These are phyloP conservation scores for Cladosporium sp. DNA, from an alignment of 2,329 filamentous ascomycete species.

Conservation along the genomic window DNA sequence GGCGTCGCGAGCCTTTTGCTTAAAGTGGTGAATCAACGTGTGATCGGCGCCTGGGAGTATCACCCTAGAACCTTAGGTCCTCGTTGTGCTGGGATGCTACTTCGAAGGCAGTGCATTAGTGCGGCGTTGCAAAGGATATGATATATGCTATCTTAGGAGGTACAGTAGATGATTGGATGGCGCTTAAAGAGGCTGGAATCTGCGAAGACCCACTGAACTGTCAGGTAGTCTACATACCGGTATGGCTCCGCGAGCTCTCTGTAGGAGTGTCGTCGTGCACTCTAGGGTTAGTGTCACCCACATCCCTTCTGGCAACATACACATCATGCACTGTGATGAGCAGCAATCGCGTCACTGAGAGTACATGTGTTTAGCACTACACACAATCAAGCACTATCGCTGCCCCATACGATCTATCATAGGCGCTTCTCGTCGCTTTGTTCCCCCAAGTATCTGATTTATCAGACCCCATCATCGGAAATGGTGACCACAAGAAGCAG, in stretches of 20 bases:
- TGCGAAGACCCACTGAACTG: no score
- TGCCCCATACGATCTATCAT: background rate
- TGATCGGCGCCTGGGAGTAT: no score
- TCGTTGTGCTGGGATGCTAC: background rate
- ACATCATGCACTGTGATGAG: background rate
- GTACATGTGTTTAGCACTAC: no score
- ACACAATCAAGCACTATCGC: background rate
- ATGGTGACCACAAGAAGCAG: background rate
- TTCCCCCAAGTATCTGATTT: background rate
- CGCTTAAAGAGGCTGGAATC: no score
- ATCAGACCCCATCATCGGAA: background rate
- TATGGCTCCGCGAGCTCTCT: no score
- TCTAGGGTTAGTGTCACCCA: background rate
- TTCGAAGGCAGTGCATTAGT: background rate
- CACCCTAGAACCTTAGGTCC: no score
- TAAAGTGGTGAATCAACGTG: no score
- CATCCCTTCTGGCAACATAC: background rate
- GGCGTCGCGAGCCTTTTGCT: no score
- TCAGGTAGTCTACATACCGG: background rate
- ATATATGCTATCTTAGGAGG: no score
- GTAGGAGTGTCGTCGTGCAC: background rate
- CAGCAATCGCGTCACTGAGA: background rate
- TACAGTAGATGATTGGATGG: no score
- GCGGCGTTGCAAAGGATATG: background rate
- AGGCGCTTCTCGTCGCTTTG: background rate